A percentile compares a stretch with the other conserved stretches of the same genome.
These are phyloP conservation scores for Sordariomycetes sp. DNA, from an alignment of 2,329 filamentous ascomycete genomes.

Conservation along the genomic window DNA sequence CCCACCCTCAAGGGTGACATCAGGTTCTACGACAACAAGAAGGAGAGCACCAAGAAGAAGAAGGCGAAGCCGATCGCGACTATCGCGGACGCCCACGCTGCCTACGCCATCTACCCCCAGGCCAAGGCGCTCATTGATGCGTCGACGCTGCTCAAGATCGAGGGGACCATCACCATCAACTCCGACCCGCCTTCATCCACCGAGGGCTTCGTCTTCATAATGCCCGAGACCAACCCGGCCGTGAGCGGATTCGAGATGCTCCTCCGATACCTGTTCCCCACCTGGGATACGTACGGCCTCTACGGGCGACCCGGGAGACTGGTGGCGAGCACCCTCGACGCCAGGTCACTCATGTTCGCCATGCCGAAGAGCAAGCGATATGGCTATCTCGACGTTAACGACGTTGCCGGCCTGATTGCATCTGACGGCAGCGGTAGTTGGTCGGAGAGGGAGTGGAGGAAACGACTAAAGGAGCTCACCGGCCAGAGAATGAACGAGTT, in stretches of 20 bases:
- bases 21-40: constrained; percentile 82
- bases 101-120: constrained; percentile 93
- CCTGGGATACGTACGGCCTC: constrained; percentile 83
- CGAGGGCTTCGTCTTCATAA: constrained; percentile 94
- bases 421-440: constrained; percentile 64
- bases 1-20: constrained; percentile 74
- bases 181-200: constrained; percentile 64
- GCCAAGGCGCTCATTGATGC: constrained; percentile 89
- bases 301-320: constrained; percentile 84
- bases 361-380: constrained; percentile 85
- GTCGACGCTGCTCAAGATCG: constrained; percentile 87
- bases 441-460: constrained; percentile 84
- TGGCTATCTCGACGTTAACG: constrained; percentile 81
- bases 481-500: constrained; percentile 62
- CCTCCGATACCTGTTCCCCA: constrained; percentile 83
- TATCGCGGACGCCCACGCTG: constrained; percentile 81
- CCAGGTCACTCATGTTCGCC: constrained; percentile 92
- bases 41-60: constrained; percentile 74
- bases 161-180: constrained; percentile 83
- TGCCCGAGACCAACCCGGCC: constrained; percentile 89
- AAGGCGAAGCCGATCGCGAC: constrained; percentile 85
- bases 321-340: constrained; percentile 77
- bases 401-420: constrained; percentile 72
- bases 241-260: constrained; percentile 94
- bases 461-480: constrained; percentile 79